Evolutionary conservation across 257 asterid species (phyloP).

Genomic region (Nicotiana paniculata): DNA sequence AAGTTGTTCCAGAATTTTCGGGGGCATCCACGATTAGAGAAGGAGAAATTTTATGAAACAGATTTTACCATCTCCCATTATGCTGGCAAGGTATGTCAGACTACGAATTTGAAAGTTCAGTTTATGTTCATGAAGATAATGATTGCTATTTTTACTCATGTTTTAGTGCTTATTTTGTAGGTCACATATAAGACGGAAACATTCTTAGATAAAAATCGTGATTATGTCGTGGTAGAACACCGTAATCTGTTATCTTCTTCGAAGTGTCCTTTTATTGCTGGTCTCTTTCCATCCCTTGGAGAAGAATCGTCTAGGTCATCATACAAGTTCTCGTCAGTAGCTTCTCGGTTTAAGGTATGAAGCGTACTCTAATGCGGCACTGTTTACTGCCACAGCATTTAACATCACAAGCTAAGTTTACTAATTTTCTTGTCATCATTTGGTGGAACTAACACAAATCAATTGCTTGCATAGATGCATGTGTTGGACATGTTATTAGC

Average conservation of each 20-base stretch:
- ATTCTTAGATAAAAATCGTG: constrained; percentile 93
- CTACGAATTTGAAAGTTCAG: constrained; percentile 1
- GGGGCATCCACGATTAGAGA: constrained; percentile 69
- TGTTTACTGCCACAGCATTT: not conserved
- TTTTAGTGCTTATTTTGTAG: constrained; percentile 34
- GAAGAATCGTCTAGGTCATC: constrained; percentile 94
- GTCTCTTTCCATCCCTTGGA: constrained; percentile 80
- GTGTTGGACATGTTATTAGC: not conserved
- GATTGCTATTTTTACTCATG: constrained; percentile 15
- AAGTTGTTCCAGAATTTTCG: constrained; percentile 81
- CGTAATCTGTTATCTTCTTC: constrained; percentile 87
- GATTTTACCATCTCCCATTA: constrained; percentile 92
- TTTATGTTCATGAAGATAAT: not conserved
- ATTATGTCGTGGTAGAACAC: constrained; percentile 96
- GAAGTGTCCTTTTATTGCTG: constrained; percentile 64
- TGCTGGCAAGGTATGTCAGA: constrained; percentile 87
- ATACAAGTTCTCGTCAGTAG: constrained; percentile 94
- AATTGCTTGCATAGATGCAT: not conserved
- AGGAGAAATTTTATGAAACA: constrained; percentile 88
- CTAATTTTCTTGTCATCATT: not conserved
- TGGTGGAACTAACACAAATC: not conserved
- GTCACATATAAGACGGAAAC: constrained; percentile 87
- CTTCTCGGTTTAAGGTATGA: constrained; percentile 91
- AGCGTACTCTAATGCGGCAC: not conserved
- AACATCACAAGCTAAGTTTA: not conserved